A percentile compares a stretch with the other conserved stretches of the same genome.
These are phyloP conservation scores for Acanthamoeba healyi DNA, from an alignment of 208 protist genomes.

Conservation along the genomic window DNA sequence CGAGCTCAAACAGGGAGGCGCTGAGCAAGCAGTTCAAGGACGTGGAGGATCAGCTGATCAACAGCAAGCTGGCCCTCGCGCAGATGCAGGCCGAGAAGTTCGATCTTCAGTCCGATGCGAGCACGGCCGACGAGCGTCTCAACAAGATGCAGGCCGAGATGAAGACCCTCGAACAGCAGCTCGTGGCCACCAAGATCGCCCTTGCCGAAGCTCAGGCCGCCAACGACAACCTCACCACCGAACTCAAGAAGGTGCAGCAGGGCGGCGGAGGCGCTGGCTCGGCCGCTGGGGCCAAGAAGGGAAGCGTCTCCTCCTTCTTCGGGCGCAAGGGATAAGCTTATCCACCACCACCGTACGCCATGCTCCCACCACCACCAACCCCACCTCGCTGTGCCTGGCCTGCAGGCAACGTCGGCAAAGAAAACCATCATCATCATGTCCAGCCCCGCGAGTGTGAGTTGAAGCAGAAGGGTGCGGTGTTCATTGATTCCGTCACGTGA, in stretches of 20 bases:
- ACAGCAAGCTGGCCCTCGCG: neutral
- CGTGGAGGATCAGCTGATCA: constrained; percentile 29
- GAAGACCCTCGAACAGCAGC: neutral
- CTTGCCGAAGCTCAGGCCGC: neutral
- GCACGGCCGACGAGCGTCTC: neutral
- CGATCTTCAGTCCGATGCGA: neutral
- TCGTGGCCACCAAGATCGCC: constrained; percentile 11
- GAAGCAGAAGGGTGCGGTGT: no score
- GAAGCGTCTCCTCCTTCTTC: neutral
- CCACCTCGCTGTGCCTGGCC: neutral
- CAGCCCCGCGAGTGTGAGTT: no score
- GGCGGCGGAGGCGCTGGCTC: neutral
- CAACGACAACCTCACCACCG: neutral
- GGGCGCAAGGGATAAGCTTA: neutral
- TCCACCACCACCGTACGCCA: no score
- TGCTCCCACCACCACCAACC: neutral
- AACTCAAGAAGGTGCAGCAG: neutral
- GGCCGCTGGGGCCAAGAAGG: neutral
- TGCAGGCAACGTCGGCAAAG: no score
- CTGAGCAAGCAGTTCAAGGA: constrained; percentile 26
- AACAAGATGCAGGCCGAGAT: neutral
- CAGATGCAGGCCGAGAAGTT: constrained; percentile 25
- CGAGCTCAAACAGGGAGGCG: neutral
- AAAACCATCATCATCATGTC: no score
- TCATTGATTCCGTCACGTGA: neutral